phyloP scores from a whole-genome alignment of 2,329 filamentous ascomycete species.

The Aspergillus calidoustus region DNA sequence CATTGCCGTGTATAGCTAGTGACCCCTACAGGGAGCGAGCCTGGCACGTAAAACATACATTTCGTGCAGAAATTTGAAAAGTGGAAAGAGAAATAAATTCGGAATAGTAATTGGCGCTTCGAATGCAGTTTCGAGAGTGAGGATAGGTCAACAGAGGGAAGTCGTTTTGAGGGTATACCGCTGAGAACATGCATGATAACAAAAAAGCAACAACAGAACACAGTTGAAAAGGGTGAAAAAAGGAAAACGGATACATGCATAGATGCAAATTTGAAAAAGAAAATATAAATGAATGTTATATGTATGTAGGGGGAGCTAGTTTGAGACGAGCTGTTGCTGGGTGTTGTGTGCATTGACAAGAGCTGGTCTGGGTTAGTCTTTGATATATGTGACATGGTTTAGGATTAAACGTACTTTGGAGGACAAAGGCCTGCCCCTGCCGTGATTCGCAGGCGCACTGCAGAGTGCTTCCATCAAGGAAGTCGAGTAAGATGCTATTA shows the following conservation, averaged over 20 bases:
- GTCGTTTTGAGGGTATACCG: slow-evolving; percentile 38
- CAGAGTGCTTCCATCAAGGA: slow-evolving; percentile 64
- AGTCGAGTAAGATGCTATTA: slow-evolving; percentile 74
- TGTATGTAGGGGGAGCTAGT: slow-evolving; percentile 12
- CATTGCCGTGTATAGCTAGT: not conserved
- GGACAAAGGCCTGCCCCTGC: slow-evolving; percentile 56
- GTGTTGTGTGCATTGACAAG: slow-evolving; percentile 48
- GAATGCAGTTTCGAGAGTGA: slow-evolving; percentile 17
- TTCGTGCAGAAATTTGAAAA: slow-evolving; percentile 16
- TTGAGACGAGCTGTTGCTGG: slow-evolving; percentile 31
- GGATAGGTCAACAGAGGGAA: slow-evolving; percentile 27
- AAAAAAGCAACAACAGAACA: slow-evolving; percentile 16
- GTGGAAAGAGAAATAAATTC: slow-evolving; percentile 14
- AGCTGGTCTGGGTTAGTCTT: slow-evolving; percentile 34
- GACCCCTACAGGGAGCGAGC: not conserved
- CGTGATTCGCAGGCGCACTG: slow-evolving; percentile 67
- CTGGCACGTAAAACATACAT: slow-evolving; percentile 23
- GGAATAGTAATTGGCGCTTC: slow-evolving; percentile 15
- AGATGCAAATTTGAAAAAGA: slow-evolving; percentile 12
- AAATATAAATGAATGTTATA: slow-evolving; percentile 17
- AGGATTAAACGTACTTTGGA: slow-evolving; percentile 51
- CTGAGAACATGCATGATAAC: slow-evolving; percentile 31
- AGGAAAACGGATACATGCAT: slow-evolving; percentile 7
- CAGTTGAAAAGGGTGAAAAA: slow-evolving; percentile 5
- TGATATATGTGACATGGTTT: not conserved